Conservation (phyloP, 23 red algal species). For the Porphyridium purpureum region DNA sequence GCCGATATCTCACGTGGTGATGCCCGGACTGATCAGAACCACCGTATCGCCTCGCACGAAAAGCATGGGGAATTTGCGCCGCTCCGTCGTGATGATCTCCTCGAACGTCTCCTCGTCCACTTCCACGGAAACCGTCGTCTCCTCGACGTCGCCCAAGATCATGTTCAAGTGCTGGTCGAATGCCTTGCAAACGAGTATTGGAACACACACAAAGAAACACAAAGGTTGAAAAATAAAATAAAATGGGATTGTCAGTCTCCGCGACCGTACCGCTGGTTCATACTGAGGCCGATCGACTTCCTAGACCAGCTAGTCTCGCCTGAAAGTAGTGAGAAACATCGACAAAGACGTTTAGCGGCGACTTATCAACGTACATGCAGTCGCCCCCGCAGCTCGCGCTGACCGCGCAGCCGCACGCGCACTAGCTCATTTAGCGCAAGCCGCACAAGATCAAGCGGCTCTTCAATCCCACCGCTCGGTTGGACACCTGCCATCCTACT, state of each 20-base stretch:
- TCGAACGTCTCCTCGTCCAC: slow-evolving; percentile 93
- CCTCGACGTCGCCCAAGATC: slow-evolving; percentile 82
- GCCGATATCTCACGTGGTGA: too few relatives aligned
- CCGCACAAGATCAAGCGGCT: slow-evolving; percentile 79
- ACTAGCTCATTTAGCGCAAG: slow-evolving; percentile 83
- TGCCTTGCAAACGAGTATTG: slow-evolving; percentile 4
- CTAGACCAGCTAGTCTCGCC: neutral
- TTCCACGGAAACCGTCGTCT: slow-evolving; percentile 55
- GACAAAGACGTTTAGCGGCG: neutral
- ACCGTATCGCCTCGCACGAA: slow-evolving; percentile 95
- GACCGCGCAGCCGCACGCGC: slow-evolving; percentile 71
- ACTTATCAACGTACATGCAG: slow-evolving; percentile 50
- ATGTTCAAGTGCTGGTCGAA: slow-evolving; percentile 99
- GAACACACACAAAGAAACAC: neutral
- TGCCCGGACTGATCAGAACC: slow-evolving; percentile 79
- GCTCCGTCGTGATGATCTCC: slow-evolving; percentile 56
- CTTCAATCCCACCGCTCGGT: too few relatives aligned
- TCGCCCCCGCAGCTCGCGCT: slow-evolving; percentile 72
- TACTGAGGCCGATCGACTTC: neutral
- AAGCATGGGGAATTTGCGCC: slow-evolving; percentile 66
- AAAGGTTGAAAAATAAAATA: neutral
- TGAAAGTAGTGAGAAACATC: neutral
- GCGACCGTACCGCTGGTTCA: neutral
- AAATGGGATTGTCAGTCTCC: neutral
- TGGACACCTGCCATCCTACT: too few relatives aligned